phyloP scores from a whole-genome alignment of 495 filamentous ascomycete genomes.

The Corynascus novoguineensis region DNA sequence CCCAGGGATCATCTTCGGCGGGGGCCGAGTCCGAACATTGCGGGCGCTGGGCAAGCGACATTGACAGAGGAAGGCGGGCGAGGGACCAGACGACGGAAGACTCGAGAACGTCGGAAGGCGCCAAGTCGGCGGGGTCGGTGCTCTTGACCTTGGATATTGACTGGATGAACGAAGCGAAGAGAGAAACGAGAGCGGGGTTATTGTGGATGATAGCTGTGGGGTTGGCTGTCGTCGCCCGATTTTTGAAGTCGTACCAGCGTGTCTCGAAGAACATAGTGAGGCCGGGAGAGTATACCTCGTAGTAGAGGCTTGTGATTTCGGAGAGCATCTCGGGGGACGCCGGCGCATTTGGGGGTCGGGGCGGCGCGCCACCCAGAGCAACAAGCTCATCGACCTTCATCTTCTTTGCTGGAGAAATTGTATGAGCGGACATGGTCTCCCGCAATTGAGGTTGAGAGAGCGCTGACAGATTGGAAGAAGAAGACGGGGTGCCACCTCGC shows the following conservation, averaged over 20 bases:
- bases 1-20: conserved; percentile 47
- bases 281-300: conserved; percentile 68
- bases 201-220: conserved; percentile 45
- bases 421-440: conserved; percentile 42
- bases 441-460: conserved; percentile 23
- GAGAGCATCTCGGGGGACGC: conserved; percentile 49
- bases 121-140: conserved; percentile 56
- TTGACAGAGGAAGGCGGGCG: conserved; percentile 31
- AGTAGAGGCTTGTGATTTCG: conserved; percentile 69
- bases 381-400: conserved; percentile 74
- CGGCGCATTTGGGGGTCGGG: conserved; percentile 54
- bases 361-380: conserved; percentile 56
- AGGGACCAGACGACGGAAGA: conserved; percentile 68
- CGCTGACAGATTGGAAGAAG: conserved; percentile 15
- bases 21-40: conserved; percentile 5
- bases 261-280: conserved; percentile 79
- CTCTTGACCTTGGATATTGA: conserved; percentile 35
- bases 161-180: conserved; percentile 56
- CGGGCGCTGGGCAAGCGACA: conserved; percentile 24
- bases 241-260: conserved; percentile 64
- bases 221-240: conserved; percentile 19
- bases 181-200: conserved; percentile 54
- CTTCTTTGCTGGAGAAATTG: conserved; percentile 55
- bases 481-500: conserved; percentile 30
- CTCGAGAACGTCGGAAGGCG: conserved; percentile 58